Base-by-base conservation (phyloP, 2,329 filamentous ascomycete species). In the Verticillium dahliae region DNA sequence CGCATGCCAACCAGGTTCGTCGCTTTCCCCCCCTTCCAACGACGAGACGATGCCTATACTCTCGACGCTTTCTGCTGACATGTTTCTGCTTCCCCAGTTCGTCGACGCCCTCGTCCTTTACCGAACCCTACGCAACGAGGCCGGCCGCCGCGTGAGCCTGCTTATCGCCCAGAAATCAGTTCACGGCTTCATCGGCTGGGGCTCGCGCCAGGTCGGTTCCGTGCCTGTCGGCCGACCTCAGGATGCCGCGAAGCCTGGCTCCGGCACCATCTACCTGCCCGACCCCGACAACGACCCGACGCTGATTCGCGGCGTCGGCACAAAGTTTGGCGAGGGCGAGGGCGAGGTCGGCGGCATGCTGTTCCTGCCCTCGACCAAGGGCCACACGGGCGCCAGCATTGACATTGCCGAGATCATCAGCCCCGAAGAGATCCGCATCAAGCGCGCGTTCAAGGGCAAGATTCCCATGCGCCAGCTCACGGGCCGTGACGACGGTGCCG, bases 161-260 rank as follows among this genome's bases (percentile, higher is more conserved):
- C 85, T 99, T 58, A 95, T 97, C 64, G 95, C 95, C 27, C 93
- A 96, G 69, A 98, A 97, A 74, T 97, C 93, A 2, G 96, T 98
- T 77, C 87, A 91, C 69, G 88, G 94, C 72, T 96, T 98, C 72
- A 92, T 99, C 69, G 95, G 95, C 52, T 89, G 89, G 80, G 85
- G 91, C 66, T 93, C 95, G 33, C 85, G 90, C 59, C 86, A 91
- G 73, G 90, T 93, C 58, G 94, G 95, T 41, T 90, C 92, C 6
- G 91, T 99, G 27, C 91, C 94, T n/a, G 95, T 99, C 59, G 91
- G 92, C 61, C 85, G 95, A 69, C 92, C 95, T 33, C 88, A 97
- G 78, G 95, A 99, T 73, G 85, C 87, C 71, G 90, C 95, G 67
- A 96, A 90, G 73, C 83, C 90, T 13, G 92, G 86, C 4, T 78